Percentiles rank a stretch among this genome's conserved stretches.
Evolutionary conservation across 1,284 basidiomycete species (phyloP).

Genomic region (Ustilago trichophora): DNA sequence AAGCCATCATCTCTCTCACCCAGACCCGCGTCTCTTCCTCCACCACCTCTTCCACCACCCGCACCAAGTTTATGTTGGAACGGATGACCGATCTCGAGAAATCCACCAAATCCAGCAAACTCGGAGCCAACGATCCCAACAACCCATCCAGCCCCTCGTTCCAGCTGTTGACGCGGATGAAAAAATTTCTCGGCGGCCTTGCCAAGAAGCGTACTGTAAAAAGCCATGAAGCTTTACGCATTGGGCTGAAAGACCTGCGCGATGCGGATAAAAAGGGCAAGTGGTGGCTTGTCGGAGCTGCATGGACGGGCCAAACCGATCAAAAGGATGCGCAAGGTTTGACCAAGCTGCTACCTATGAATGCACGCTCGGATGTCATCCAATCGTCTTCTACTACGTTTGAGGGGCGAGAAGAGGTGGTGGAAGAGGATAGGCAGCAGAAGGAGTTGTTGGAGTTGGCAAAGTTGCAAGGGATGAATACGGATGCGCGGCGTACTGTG

Average conservation of each 20-base stretch:
- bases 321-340: conserved; percentile 70
- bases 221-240: conserved; percentile 51
- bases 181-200: conserved; percentile 56
- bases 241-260: conserved; percentile 78
- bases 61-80: conserved; percentile 65
- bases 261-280: conserved; percentile 87
- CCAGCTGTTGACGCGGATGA: conserved; percentile 46
- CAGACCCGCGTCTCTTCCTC: conserved; percentile 41
- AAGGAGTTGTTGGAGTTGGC: conserved; percentile 78
- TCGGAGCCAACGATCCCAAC: conserved; percentile 5
- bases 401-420: too few relatives aligned
- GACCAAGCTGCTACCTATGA: conserved; percentile 45
- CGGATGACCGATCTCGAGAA: conserved; percentile 54
- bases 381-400: conserved; percentile 10
- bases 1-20: conserved; percentile 55
- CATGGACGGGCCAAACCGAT: conserved; percentile 91
- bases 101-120: conserved; percentile 1
- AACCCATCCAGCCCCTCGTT: conserved; percentile 21
- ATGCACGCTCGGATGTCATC: conserved; percentile 14
- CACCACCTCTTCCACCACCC: conserved; percentile 15
- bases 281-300: conserved; percentile 98
- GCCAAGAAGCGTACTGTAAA: conserved; percentile 53
- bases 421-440: conserved; percentile 70
- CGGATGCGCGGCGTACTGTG: conserved; percentile 87
- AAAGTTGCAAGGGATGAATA: conserved; percentile 96